phyloP scores from a whole-genome alignment of 1,284 basidiomycete species.

The Papiliotrema terrestris region DNA sequence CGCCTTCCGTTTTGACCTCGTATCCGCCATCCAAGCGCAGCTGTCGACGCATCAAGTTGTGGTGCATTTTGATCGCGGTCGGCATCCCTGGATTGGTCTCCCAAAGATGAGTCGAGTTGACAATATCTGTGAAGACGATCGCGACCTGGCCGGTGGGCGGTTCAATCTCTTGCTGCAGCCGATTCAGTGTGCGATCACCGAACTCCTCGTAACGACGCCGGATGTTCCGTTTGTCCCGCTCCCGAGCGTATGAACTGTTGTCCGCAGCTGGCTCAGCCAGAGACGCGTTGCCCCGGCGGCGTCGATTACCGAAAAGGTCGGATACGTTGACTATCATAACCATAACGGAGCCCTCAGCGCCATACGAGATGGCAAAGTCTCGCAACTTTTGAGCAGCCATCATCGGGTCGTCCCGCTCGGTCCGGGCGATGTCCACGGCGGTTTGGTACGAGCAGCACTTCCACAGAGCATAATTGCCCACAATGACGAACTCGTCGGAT shows the following conservation, averaged over 20 bases:
- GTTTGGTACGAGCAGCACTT: slow-evolving; percentile 92
- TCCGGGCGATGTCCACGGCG: slow-evolving; percentile 92
- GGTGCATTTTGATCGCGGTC: slow-evolving; percentile 89
- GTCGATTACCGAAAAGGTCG: slow-evolving; percentile 64
- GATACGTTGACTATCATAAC: slow-evolving; percentile 93
- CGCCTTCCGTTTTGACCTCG: slow-evolving; percentile 99
- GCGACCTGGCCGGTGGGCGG: slow-evolving; percentile 87
- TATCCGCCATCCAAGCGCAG: slow-evolving; percentile 92
- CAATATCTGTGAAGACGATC: slow-evolving; percentile 97
- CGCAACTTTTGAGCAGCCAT: slow-evolving; percentile 94
- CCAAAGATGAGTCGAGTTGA: slow-evolving; percentile 96
- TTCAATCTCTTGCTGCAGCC: slow-evolving; percentile 75
- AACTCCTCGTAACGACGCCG: slow-evolving; percentile 46
- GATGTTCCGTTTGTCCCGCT: slow-evolving; percentile 25
- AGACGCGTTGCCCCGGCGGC: slow-evolving; percentile 48
- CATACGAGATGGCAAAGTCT: slow-evolving; percentile 96
- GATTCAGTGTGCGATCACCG: slow-evolving; percentile 53
- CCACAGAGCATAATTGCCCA: slow-evolving; percentile 92
- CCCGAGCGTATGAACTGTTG: slow-evolving; percentile 11
- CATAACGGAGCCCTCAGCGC: slow-evolving; percentile 90
- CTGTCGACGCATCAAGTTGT: slow-evolving; percentile 78
- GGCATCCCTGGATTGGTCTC: slow-evolving; percentile 96
- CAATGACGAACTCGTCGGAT: slow-evolving; percentile 93
- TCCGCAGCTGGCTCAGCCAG: slow-evolving; percentile 18
- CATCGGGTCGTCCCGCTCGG: slow-evolving; percentile 84